A percentile compares a stretch with the other conserved stretches of the same genome.
phyloP scores from a whole-genome alignment of 257 asterid genomes.

The Nicotiana otophora region DNA sequence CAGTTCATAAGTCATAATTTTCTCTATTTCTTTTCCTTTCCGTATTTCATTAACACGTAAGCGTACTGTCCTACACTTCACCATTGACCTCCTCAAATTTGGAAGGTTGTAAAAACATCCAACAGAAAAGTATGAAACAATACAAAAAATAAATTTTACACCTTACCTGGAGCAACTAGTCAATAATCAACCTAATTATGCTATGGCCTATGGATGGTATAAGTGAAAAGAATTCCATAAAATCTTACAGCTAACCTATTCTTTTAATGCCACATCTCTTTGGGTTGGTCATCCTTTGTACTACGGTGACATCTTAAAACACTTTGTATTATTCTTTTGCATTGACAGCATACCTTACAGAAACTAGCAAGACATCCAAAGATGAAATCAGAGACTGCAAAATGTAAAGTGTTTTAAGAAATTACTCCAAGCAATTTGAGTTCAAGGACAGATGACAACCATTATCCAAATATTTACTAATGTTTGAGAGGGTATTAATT shows the following conservation, averaged over 20 bases:
- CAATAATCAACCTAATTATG: not conserved
- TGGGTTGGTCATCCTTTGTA: not conserved
- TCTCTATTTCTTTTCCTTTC: not conserved
- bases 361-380: not conserved
- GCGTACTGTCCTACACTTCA: not conserved
- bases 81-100: not conserved
- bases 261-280: not conserved
- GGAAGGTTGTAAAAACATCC: not conserved
- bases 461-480: slow-evolving; percentile 2
- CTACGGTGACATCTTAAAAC: not conserved
- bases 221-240: not conserved
- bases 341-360: slow-evolving; percentile 1
- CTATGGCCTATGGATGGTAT: not conserved
- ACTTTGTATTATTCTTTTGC: not conserved
- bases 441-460: not conserved
- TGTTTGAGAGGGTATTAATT: not conserved
- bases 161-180: not conserved
- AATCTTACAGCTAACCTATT: not conserved
- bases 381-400: not conserved
- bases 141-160: not conserved
- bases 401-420: not conserved
- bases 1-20: not conserved
- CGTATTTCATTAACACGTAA: not conserved
- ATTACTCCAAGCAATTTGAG: not conserved
- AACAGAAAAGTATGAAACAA: not conserved